Evolutionary conservation across 352 stramenopile species (phyloP).

Genomic region (Phytopythium chamaehyphon): DNA sequence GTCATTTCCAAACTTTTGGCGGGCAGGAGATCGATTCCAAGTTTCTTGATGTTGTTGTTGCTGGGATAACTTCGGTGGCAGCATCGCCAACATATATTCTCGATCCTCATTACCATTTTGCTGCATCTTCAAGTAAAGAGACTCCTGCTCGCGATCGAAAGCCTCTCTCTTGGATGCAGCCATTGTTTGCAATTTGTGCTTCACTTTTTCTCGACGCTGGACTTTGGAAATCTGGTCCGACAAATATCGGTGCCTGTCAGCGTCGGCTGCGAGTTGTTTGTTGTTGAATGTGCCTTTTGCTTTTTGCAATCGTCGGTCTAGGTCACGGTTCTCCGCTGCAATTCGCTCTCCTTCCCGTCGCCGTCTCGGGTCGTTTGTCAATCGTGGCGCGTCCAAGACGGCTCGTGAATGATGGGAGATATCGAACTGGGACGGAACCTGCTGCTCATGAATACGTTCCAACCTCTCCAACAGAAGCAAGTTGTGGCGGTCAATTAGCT

Average conservation of each 20-base stretch:
- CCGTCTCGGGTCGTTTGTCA: conserved; percentile 26
- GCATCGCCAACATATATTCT: conserved; percentile 4
- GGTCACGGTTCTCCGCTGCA: conserved; percentile 39
- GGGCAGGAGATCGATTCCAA: conserved; percentile 2
- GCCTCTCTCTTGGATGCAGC: conserved; percentile 5
- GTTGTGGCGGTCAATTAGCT: conserved; percentile 49
- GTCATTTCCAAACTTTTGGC: conserved; percentile 13
- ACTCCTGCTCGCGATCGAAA: not conserved
- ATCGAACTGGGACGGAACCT: conserved; percentile 56
- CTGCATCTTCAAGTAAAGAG: conserved; percentile 4
- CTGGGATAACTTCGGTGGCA: conserved; percentile 9
- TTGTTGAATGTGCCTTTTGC: conserved; percentile 39
- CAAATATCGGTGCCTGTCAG: conserved; percentile 40
- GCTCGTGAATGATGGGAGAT: conserved; percentile 47
- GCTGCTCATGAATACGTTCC: conserved; percentile 46
- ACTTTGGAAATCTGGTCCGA: conserved; percentile 56
- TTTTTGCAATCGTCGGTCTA: conserved; percentile 31
- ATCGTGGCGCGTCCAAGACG: conserved; percentile 29
- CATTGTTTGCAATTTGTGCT: conserved; percentile 31
- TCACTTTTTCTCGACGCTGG: conserved; percentile 31
- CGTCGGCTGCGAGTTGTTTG: conserved; percentile 46
- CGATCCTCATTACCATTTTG: conserved; percentile 1
- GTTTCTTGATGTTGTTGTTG: conserved; percentile 6
- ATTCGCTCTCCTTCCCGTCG: conserved; percentile 43
- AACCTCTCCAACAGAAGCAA: conserved; percentile 38